Evolutionary conservation across 1,284 basidiomycete species (phyloP).

Genomic region (Cryptococcus sp.): DNA sequence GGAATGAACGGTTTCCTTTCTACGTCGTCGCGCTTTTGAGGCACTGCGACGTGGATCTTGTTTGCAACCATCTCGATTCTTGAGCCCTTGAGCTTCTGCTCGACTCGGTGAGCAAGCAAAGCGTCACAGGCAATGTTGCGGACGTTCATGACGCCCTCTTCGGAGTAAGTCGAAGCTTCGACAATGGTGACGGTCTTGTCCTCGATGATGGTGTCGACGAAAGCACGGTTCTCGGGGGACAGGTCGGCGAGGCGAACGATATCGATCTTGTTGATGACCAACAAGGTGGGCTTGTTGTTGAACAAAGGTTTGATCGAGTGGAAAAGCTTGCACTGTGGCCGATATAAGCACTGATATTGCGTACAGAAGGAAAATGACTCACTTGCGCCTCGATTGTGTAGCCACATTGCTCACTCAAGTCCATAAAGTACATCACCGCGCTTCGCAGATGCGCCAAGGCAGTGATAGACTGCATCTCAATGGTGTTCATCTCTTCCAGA

Average conservation of each 20-base stretch:
- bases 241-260: slow-evolving; percentile 82
- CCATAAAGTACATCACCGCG: slow-evolving; percentile 95
- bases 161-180: slow-evolving; percentile 87
- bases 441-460: slow-evolving; percentile 90
- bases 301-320: slow-evolving; percentile 97
- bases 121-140: slow-evolving; percentile 91
- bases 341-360: slow-evolving; percentile 7
- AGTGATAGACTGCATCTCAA: slow-evolving; percentile 98
- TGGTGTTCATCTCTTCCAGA: slow-evolving; percentile 97
- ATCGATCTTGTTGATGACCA: slow-evolving; percentile 96
- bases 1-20: slow-evolving; percentile 84
- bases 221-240: slow-evolving; percentile 67
- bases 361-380: slow-evolving; percentile 30
- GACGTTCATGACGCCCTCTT: slow-evolving; percentile 93
- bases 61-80: slow-evolving; percentile 89
- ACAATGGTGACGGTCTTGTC: slow-evolving; percentile 70
- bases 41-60: slow-evolving; percentile 89
- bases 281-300: slow-evolving; percentile 81
- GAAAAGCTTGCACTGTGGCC: slow-evolving; percentile 83
- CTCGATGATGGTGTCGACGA: slow-evolving; percentile 82
- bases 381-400: slow-evolving; percentile 92
- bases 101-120: slow-evolving; percentile 87
- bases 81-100: slow-evolving; percentile 87
- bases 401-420: slow-evolving; percentile 92
- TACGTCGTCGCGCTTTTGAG: slow-evolving; percentile 81